Percentiles rank a stretch among this genome's conserved stretches.
Conservation (phyloP, 805 yeast genomes). For the Barnettozyma siamensis region DNA sequence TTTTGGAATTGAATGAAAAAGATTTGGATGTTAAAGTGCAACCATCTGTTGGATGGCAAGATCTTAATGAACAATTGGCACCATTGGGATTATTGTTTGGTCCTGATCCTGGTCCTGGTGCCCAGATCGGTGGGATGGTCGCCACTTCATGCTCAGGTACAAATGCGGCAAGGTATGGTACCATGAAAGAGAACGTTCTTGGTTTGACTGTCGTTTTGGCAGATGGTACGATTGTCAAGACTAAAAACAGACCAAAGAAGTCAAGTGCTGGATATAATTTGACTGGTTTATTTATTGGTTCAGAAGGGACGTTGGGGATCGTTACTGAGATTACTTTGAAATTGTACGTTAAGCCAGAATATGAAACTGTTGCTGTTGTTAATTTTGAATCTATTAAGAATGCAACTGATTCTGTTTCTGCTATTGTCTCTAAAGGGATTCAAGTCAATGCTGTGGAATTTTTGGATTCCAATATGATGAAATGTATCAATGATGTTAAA, state of each 20-base stretch:
- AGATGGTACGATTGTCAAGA: conserved; percentile 73
- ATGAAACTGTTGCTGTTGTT: conserved; percentile 64
- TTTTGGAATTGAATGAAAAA: conserved; percentile 48
- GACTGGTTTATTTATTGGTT: conserved; percentile 69
- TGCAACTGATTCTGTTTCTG: conserved; percentile 67
- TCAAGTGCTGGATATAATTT: conserved; percentile 77
- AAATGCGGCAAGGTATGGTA: conserved; percentile 72
- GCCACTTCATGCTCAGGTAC: conserved; percentile 79
- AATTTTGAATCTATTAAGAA: conserved; percentile 61
- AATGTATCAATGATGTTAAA: conserved; percentile 52
- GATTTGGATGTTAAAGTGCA: conserved; percentile 73
- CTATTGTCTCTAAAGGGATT: conserved; percentile 55
- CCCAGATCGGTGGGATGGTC: conserved; percentile 73
- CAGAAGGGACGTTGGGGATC: conserved; percentile 77
- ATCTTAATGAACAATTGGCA: conserved; percentile 45
- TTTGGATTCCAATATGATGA: conserved; percentile 68
- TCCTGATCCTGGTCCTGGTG: conserved; percentile 78
- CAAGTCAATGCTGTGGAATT: conserved; percentile 72
- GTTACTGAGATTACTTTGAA: conserved; percentile 73
- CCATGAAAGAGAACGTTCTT: conserved; percentile 69
- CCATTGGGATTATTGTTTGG: conserved; percentile 59
- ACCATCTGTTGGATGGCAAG: conserved; percentile 80
- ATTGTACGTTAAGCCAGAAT: conserved; percentile 56
- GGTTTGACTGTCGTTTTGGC: conserved; percentile 70
- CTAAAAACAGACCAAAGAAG: conserved; percentile 69